phyloP scores from a whole-genome alignment of 2,329 filamentous ascomycete species.

The Phaeosphaeriaceae sp. region DNA sequence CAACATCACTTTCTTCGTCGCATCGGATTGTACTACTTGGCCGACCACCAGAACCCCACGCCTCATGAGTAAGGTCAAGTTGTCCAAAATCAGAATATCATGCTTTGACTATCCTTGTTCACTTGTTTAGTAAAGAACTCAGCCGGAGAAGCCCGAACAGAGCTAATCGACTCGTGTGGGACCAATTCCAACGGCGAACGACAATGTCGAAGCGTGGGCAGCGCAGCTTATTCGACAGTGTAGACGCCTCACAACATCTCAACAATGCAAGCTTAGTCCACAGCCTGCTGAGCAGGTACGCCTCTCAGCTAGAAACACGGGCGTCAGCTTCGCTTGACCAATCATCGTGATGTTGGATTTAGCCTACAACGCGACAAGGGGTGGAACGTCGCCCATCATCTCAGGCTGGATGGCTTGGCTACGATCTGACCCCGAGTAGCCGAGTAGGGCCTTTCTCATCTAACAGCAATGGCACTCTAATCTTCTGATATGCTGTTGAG shows the following conservation, averaged over 20 bases:
- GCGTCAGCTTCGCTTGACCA: background rate
- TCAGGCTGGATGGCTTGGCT: background rate
- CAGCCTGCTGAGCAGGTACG: background rate
- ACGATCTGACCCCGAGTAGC: background rate
- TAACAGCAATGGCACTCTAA: background rate
- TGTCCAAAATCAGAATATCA: background rate
- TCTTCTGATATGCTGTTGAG: background rate
- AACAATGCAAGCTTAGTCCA: background rate
- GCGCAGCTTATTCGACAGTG: background rate
- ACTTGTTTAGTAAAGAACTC: background rate
- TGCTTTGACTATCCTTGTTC: background rate
- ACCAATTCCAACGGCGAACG: background rate
- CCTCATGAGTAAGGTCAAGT: background rate
- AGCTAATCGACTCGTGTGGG: background rate
- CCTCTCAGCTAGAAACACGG: background rate
- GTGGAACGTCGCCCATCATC: background rate
- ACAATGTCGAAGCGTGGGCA: background rate
- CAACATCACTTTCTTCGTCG: background rate
- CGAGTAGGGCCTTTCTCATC: background rate
- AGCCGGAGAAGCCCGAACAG: background rate
- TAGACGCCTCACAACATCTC: constrained; percentile 1
- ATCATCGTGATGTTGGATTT: background rate
- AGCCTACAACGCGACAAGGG: background rate
- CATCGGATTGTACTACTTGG: background rate
- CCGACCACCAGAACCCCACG: background rate